phyloP scores from a whole-genome alignment of 805 yeast species.

The Saturnispora besseyi region DNA sequence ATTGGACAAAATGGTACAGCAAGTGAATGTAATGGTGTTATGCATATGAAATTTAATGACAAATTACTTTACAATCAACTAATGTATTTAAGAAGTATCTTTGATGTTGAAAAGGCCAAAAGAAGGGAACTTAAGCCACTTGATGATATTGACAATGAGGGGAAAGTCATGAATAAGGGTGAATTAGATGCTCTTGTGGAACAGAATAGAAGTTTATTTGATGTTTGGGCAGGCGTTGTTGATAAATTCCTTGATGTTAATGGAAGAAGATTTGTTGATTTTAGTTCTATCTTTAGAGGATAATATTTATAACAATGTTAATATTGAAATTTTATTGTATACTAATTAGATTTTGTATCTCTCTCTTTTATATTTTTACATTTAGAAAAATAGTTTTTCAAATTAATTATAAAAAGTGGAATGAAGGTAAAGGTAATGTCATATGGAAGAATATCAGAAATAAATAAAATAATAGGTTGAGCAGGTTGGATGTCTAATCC shows the following conservation, averaged over 20 bases:
- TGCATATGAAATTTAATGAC: conserved; percentile 69
- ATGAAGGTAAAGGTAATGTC: neutral
- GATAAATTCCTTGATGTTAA: conserved; percentile 68
- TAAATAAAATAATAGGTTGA: neutral
- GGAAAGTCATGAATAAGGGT: conserved; percentile 31
- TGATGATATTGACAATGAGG: conserved; percentile 18
- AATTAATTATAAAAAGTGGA: neutral
- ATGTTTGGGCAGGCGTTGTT: conserved; percentile 45
- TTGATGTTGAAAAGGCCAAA: conserved; percentile 75
- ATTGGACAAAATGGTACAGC: conserved; percentile 55
- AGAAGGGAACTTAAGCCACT: conserved; percentile 46
- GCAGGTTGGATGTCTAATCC: neutral
- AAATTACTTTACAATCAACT: conserved; percentile 80
- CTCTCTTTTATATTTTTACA: neutral
- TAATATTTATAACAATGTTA: neutral
- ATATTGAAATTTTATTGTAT: too few species aligned
- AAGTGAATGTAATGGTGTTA: conserved; percentile 67
- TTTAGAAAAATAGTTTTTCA: neutral
- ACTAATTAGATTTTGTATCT: too few species aligned
- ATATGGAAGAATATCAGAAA: neutral
- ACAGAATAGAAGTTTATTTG: conserved; percentile 62
- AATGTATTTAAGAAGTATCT: conserved; percentile 65
- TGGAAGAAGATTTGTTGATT: conserved; percentile 84
- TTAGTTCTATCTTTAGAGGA: conserved; percentile 59
- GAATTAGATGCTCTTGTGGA: conserved; percentile 68